Evolutionary conservation across 177 flowering plant genomes (phyloP), one percentile per base, ranked within the genome.

Genomic region (Vitis hybrid): DNA sequence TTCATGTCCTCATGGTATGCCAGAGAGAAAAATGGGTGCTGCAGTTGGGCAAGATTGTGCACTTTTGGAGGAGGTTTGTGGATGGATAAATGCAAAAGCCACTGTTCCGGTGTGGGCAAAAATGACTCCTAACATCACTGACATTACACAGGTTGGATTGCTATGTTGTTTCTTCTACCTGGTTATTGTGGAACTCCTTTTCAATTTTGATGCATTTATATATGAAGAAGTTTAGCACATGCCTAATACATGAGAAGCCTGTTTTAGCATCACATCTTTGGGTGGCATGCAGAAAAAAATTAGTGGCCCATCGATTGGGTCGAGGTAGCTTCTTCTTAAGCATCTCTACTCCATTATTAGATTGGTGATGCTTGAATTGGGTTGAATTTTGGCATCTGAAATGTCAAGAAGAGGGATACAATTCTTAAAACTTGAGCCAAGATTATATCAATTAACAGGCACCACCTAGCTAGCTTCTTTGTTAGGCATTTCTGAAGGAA

Each of bases 1-100:
- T 80, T 95, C 99, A 17, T 95, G 99, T 66, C 99, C 99, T 71
- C 99, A 95, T 80, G 99, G 99, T 50, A 95, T 95, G 98, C 99
- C 99, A 13, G 99, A 96, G 83, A 89, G 99, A 39, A 93, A 81
- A 75, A 95, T 95, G 99, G 98, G 99, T 67, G 99, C 98, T 76
- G 99, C 99, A 11, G 97, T 95, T 61, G 99, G 99, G 9, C 91
- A 93, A 81, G 97, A 95, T 81, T 93, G 98, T 79, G 89, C 74
- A 0, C 74, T 93, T 71, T 77, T 95, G 82, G 98, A 87, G 76
- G 99, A 95, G 81, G 90, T 92, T 67, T 90, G 97, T 76, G 99
- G 88, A 66, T 95, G 99, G 99, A 80, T 95, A 60, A 95, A 95
- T 83, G 97, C 89, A 13, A 91, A 91, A 82, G 99, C 99, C 56